Base-by-base conservation (phyloP, 495 filamentous ascomycete genomes). In the Penicillium angulare region DNA sequence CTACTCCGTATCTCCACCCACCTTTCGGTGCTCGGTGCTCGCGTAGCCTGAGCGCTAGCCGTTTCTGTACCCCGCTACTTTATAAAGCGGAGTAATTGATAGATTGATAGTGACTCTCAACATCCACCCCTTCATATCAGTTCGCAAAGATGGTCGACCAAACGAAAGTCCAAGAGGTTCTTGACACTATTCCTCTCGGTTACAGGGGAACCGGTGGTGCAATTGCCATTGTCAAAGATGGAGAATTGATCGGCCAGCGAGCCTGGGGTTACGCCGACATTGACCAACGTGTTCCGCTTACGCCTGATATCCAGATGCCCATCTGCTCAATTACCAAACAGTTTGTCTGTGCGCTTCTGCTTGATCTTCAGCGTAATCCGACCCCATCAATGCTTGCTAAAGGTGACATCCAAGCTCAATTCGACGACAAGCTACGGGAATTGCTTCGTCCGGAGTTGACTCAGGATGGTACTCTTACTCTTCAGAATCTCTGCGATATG, bases 281-380 rank as follows among this genome's bases (percentile, higher is more conserved):
- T 5, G 49, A 65, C 23, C 29, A 56, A 7, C 61, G 57, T 2
- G 55, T 67, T 31, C 55, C 46, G 22, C 39, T 71, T 34, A 52
- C 59, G 0, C 34, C 61, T 5, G 22, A 57, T 5, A 64, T 49
- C 0, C 64, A 33, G 24, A 56, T 71, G 36, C 65, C 67, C 1
- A 69, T 71, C 21, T 71, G 67, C 34, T 71, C 67, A 7, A 71
- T 69, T 36, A 65, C 65, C 1, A 71, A 71, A 35, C 67, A 71
- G 23, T 64, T 68, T 16, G 36, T 71, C 1, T 68, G 65, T 35
- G 59, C 56, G 13, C 22, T 71, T 12, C 32, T 68, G 24, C 31
- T 59, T 2, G 67, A 71, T 31, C 47, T 71, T 4, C 31, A 68
- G 16, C 63, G 60, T 16, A 58, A 56, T 21, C 60, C 56, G 8